Base-by-base conservation (phyloP, 257 asterid species). In the Salvia splendens region DNA sequence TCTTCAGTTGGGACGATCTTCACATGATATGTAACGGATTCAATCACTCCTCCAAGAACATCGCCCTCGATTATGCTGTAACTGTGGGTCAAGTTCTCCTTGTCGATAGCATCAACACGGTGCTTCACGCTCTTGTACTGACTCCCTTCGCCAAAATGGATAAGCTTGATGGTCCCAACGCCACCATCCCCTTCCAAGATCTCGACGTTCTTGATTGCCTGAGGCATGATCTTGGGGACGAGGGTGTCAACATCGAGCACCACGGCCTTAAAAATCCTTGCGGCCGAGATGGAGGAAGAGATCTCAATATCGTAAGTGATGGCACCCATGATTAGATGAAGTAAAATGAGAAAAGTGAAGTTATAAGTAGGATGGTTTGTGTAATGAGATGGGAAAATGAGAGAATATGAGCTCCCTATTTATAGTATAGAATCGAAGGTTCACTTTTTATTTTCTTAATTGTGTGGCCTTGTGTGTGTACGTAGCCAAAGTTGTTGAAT, bases 61-160 rank as follows among this genome's bases (percentile, higher is more conserved):
- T 70, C 86, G 0, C 86, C 87, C 14, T 73, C 83, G 0, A 84
- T 17, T 0, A 76, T 53, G 49, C 77, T 77, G 54, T 80, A 77
- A 10, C 74, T 75, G 28, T 55, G 67, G 3, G 64, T 50, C 45
- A 78, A 73, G n/a, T 73, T 80, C 9, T 73, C 65, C 0, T 30
- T 56, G 69, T 78, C 86, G 55, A 75, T 0, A 4, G 47, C 69
- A 4, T 83, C 80, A 0, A 75, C 64, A 15, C 73, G 75, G 33
- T 80, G 76, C 69, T 80, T 83, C 7, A 65, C 41, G 41, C 61
- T 66, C 77, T 83, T 80, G 3, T 45, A 42, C 12, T 55, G 82
- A 5, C 61, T 63, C 5, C 79, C 81, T 78, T 83, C 78, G 0
- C 69, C 72, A 32, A 77, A 77, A 24, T 53, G 63, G 35, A 79